phyloP scores from a whole-genome alignment of 441 rosid species.

The Geranium incanum region DNA sequence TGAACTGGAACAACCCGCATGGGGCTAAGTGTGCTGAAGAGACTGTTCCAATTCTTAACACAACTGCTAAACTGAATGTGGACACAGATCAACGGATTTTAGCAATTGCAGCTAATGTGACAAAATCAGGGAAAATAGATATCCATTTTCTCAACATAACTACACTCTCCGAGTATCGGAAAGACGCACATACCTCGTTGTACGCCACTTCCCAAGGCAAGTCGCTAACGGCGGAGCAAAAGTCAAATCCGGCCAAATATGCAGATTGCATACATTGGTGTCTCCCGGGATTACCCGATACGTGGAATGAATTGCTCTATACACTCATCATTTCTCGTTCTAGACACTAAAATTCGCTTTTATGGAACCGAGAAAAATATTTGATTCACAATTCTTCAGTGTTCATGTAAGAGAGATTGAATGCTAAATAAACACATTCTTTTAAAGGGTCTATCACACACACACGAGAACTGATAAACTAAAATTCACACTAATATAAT shows the following conservation, averaged over 20 bases:
- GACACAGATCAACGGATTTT: constrained; percentile 29
- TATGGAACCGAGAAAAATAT: not conserved
- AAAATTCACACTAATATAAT: no score
- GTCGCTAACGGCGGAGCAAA: constrained; percentile 28
- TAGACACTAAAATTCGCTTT: not conserved
- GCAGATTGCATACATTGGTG: constrained; percentile 64
- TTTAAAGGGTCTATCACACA: no score
- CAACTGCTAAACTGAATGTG: constrained; percentile 16
- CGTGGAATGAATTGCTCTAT: constrained; percentile 52
- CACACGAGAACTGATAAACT: no score
- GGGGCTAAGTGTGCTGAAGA: constrained; percentile 34
- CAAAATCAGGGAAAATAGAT: constrained; percentile 24
- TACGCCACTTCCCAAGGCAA: constrained; percentile 28
- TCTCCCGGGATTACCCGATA: constrained; percentile 57
- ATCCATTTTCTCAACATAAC: constrained; percentile 36
- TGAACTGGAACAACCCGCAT: constrained; percentile 30
- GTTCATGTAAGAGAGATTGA: not conserved
- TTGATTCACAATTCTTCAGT: not conserved
- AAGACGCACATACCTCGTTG: constrained; percentile 44
- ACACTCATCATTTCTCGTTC: constrained; percentile 29
- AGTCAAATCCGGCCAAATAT: constrained; percentile 22
- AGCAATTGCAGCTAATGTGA: constrained; percentile 23
- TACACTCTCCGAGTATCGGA: constrained; percentile 34
- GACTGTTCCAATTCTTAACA: constrained; percentile 28
- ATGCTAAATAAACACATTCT: not conserved